A percentile compares a stretch with the other conserved stretches of the same genome.
These are phyloP conservation scores for Purpureocillium lavendulum DNA, from an alignment of 2,329 filamentous ascomycete genomes.

Conservation along the genomic window DNA sequence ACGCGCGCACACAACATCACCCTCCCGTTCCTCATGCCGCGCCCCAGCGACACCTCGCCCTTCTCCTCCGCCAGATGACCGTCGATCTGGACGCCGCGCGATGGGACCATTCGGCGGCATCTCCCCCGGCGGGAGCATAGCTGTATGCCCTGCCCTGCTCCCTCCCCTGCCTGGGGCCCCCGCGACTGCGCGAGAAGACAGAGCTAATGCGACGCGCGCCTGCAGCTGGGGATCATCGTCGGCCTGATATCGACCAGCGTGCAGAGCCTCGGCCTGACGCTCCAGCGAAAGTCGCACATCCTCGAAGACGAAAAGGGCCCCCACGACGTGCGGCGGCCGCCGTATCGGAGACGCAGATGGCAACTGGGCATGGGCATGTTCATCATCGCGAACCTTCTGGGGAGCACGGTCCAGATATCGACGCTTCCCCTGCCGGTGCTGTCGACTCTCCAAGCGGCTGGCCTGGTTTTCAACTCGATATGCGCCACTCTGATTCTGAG, in stretches of 20 bases:
- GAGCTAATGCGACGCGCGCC: constrained; percentile 12
- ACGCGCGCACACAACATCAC: not conserved
- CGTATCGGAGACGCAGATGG: constrained; percentile 87
- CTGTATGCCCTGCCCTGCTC: constrained; percentile 40
- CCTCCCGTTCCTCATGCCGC: constrained; percentile 15
- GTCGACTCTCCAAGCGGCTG: constrained; percentile 90
- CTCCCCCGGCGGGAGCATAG: constrained; percentile 70
- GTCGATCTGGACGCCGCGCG: constrained; percentile 30
- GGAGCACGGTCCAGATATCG: constrained; percentile 95
- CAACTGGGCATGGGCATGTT: constrained; percentile 98
- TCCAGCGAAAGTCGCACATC: constrained; percentile 96
- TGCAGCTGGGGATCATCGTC: constrained; percentile 82
- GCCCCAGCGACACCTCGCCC: constrained; percentile 4
- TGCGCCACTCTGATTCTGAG: constrained; percentile 88
- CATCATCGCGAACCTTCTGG: constrained; percentile 85
- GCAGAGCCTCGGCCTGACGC: constrained; percentile 87
- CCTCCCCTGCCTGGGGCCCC: too few species aligned
- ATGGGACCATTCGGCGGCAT: constrained; percentile 70
- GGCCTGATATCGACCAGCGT: constrained; percentile 89
- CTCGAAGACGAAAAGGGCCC: constrained; percentile 89
- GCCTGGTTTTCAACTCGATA: constrained; percentile 96
- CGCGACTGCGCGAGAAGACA: not conserved
- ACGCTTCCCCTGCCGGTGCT: constrained; percentile 89
- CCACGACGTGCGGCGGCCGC: constrained; percentile 72
- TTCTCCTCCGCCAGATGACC: constrained; percentile 35